These are phyloP conservation scores for Suillus variegatus DNA, from an alignment of 768 basidiomycete genomes.

Conservation along the genomic window DNA sequence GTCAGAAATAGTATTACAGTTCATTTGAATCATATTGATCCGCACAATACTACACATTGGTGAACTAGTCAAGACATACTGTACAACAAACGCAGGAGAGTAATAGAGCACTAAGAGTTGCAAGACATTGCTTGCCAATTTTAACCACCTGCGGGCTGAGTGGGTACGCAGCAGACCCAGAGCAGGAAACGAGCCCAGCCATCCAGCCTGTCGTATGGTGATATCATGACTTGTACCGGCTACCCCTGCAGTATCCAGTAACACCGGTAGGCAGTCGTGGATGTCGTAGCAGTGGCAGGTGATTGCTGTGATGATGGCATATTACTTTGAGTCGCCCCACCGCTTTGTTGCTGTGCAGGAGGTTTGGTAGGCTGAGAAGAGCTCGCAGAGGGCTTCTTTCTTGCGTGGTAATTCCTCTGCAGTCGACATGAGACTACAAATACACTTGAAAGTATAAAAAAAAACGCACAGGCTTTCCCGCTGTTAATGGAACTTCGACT, in stretches of 20 bases:
- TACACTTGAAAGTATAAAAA: not conserved
- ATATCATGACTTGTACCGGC: not conserved
- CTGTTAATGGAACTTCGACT: not conserved
- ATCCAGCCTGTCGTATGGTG: not conserved
- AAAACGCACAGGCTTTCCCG: not conserved
- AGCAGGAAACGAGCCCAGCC: not conserved
- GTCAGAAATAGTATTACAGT: no score
- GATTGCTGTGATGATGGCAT: not conserved
- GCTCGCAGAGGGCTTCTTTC: not conserved
- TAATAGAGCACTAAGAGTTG: not conserved
- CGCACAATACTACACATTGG: not conserved
- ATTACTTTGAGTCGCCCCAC: not conserved
- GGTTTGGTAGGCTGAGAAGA: not conserved
- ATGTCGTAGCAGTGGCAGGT: not conserved
- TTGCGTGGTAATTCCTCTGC: not conserved
- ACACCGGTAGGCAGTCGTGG: not conserved
- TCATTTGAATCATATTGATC: no score
- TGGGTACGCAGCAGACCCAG: not conserved
- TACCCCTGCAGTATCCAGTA: not conserved
- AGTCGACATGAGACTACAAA: not conserved
- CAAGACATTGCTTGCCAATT: not conserved
- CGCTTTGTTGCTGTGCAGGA: not conserved
- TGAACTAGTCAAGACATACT: not conserved
- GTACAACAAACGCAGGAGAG: not conserved
- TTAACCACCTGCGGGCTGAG: not conserved